Conservation (phyloP, 768 basidiomycete species). For the Pulveroboletus ravenelii region DNA sequence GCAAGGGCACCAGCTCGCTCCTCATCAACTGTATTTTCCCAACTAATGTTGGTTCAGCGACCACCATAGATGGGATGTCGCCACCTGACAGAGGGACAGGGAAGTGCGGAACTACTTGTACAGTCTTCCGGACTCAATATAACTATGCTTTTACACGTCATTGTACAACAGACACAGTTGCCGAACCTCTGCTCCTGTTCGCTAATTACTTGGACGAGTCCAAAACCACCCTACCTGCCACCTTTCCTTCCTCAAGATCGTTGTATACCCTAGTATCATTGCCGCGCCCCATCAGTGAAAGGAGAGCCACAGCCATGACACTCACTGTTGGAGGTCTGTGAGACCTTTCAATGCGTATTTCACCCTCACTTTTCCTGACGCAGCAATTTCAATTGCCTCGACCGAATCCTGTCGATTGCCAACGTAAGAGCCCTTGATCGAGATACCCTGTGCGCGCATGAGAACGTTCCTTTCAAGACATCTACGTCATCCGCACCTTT, state of each 20-base stretch:
- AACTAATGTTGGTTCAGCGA: too few species aligned
- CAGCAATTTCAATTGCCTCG: constrained; percentile 77
- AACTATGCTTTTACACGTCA: too few species aligned
- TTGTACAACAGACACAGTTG: too few species aligned
- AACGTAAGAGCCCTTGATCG: constrained; percentile 37
- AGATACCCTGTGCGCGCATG: constrained; percentile 19
- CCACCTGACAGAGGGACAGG: too few species aligned
- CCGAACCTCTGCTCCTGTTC: background rate
- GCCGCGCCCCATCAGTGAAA: background rate
- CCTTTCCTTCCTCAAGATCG: constrained; percentile 35
- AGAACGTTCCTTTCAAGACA: background rate
- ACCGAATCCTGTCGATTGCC: constrained; percentile 80
- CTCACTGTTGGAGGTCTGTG: constrained; percentile 48
- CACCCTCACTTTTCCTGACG: constrained; percentile 64
- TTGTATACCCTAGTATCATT: constrained; percentile 32
- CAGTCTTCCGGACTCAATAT: too few species aligned
- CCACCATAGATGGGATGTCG: too few species aligned
- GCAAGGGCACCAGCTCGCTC: too few species aligned
- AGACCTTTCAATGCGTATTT: constrained; percentile 45
- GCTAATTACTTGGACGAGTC: constrained; percentile 26
- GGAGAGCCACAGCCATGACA: constrained; percentile 2
- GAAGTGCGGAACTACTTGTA: too few species aligned
- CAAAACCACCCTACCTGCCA: constrained; percentile 42
- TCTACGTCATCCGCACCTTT: constrained; percentile 36
- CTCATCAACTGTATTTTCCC: too few species aligned